phyloP scores from a whole-genome alignment of 768 basidiomycete species.

The Russula emetica region DNA sequence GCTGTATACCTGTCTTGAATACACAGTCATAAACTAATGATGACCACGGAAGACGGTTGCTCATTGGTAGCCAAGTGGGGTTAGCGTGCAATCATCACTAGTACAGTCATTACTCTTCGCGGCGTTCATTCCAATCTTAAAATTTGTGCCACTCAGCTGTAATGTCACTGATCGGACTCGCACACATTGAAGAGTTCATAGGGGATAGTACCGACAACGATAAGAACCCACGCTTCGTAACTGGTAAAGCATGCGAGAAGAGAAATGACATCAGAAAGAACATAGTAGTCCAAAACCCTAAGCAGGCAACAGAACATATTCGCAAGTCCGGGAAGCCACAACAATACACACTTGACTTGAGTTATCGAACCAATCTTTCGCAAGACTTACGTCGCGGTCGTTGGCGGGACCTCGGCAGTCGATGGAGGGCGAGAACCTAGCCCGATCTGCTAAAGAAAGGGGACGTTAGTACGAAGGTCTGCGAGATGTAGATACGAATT shows the following conservation, averaged over 20 bases:
- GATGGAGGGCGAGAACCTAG: conserved; percentile 22
- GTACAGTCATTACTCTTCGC: no score
- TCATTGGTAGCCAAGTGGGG: no score
- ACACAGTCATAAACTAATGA: no score
- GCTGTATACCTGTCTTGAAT: no score
- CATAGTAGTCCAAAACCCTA: no score
- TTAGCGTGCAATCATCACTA: no score
- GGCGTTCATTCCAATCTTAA: no score
- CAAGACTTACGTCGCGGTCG: conserved; percentile 1
- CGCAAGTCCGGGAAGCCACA: no score
- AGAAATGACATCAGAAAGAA: not conserved
- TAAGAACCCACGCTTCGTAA: not conserved
- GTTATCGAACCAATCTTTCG: not conserved
- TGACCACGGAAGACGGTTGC: no score
- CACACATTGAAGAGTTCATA: no score
- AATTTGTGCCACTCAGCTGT: no score
- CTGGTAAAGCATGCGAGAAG: not conserved
- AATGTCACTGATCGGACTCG: no score
- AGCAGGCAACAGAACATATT: not conserved
- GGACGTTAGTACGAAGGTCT: not conserved
- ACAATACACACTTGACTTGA: not conserved
- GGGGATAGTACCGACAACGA: not conserved
- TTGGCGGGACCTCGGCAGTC: conserved; percentile 15
- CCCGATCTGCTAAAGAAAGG: not conserved
- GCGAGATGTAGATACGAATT: not conserved